Evolutionary conservation across 2,329 filamentous ascomycete genomes (phyloP).

Genomic region (Chrysoporthe cubensis): DNA sequence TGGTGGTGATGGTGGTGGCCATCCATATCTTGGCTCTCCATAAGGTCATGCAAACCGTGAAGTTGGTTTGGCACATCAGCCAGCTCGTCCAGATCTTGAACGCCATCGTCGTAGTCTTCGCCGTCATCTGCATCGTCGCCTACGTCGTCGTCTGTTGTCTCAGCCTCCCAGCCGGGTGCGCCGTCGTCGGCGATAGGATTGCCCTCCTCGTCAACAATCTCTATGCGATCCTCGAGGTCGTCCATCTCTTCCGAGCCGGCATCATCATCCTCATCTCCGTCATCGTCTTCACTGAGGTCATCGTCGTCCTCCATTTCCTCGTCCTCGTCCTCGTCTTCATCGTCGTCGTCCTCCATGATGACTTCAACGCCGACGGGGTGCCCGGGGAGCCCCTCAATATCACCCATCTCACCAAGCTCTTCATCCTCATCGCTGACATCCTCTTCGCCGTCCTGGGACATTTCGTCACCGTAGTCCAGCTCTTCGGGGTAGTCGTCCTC

Average conservation of each 20-base stretch:
- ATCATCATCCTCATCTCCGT: constrained; percentile 60
- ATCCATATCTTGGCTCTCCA: constrained; percentile 58
- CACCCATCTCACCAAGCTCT: constrained; percentile 79
- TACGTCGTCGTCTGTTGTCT: constrained; percentile 60
- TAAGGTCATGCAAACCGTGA: constrained; percentile 56
- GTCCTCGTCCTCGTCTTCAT: constrained; percentile 66
- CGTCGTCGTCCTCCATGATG: constrained; percentile 76
- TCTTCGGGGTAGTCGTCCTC: constrained; percentile 90
- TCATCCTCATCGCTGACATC: constrained; percentile 87
- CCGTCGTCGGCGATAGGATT: constrained; percentile 63
- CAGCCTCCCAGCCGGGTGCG: constrained; percentile 64
- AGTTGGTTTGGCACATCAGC: constrained; percentile 32
- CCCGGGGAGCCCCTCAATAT: constrained; percentile 75
- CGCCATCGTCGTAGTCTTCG: constrained; percentile 57
- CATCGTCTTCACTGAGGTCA: constrained; percentile 62
- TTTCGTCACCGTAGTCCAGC: constrained; percentile 85
- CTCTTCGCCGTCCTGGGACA: constrained; percentile 78
- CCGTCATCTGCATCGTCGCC: constrained; percentile 49
- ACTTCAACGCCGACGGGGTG: constrained; percentile 70
- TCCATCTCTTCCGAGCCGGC: constrained; percentile 58
- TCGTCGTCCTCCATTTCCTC: constrained; percentile 62
- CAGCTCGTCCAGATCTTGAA: constrained; percentile 59
- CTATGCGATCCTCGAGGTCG: constrained; percentile 52
- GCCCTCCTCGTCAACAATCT: constrained; percentile 68
- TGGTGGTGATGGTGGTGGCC: constrained; percentile 50